Percentiles rank a stretch among this genome's conserved stretches.
These are phyloP conservation scores for Musa acuminata DNA, from an alignment of 176 grass and related monocot species.

Conservation along the genomic window DNA sequence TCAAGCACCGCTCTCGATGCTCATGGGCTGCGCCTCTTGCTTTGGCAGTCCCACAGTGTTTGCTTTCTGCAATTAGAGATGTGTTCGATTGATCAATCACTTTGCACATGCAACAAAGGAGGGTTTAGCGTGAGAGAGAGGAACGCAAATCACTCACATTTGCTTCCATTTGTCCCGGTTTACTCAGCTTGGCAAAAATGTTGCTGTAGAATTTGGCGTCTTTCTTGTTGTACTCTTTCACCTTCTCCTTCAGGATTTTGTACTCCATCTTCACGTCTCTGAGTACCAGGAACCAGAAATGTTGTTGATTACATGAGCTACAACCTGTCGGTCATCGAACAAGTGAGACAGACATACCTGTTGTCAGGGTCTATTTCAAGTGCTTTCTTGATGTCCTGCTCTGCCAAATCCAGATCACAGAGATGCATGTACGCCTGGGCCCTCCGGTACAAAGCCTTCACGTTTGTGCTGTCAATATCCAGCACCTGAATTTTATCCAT, in stretches of 20 bases:
- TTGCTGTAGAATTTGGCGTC: constrained; percentile 77
- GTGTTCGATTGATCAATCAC: too few species aligned
- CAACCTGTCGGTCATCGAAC: not conserved
- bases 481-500: constrained; percentile 41
- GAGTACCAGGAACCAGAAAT: not conserved
- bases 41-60: too few species aligned
- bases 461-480: constrained; percentile 61
- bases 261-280: constrained; percentile 82
- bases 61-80: too few species aligned
- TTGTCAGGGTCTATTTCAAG: constrained; percentile 83
- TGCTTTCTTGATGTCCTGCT: constrained; percentile 65
- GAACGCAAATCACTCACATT: constrained; percentile 19
- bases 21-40: too few species aligned
- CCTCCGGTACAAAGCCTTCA: constrained; percentile 81
- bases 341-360: constrained; percentile 28
- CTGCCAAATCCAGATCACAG: constrained; percentile 73
- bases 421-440: constrained; percentile 57
- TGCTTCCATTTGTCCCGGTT: constrained; percentile 16
- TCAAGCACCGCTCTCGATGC: too few species aligned
- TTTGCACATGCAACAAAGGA: not conserved
- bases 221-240: constrained; percentile 56
- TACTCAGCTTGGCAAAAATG: constrained; percentile 60
- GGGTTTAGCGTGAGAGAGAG: not conserved
- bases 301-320: not conserved
- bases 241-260: constrained; percentile 64